phyloP scores from a whole-genome alignment of 306 rosid genomes.

The Clitoria ternatea region DNA sequence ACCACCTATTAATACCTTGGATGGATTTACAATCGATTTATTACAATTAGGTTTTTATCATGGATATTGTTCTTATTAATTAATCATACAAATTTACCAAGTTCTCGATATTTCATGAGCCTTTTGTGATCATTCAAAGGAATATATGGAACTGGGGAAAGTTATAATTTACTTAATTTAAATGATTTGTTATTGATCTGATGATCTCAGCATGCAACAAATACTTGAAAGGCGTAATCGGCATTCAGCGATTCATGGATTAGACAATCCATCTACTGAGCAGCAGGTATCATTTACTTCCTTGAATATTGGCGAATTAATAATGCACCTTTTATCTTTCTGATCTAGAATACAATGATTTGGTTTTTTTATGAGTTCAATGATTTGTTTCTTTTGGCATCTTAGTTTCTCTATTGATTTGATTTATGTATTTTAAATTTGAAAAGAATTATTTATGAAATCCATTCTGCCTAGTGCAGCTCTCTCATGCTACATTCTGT shows the following conservation, averaged over 20 bases:
- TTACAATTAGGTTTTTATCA: too few species aligned
- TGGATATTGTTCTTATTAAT: background rate
- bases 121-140: background rate
- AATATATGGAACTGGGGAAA: background rate
- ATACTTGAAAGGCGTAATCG: constrained; percentile 15
- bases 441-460: too few species aligned
- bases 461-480: background rate
- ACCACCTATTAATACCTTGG: background rate
- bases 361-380: too few species aligned
- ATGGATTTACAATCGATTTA: too few species aligned
- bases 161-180: background rate
- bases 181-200: background rate
- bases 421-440: background rate
- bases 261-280: background rate
- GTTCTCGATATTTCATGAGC: background rate
- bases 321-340: background rate
- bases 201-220: constrained; percentile 8
- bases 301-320: background rate
- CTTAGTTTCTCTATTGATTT: background rate
- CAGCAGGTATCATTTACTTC: constrained; percentile 12
- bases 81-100: background rate
- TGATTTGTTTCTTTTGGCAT: background rate
- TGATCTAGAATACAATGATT: background rate
- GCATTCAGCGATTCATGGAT: background rate
- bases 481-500: background rate